A percentile compares a stretch with the other conserved stretches of the same genome.
Evolutionary conservation across 441 rosid species (phyloP).

Genomic region (Syzygium syzygioides): DNA sequence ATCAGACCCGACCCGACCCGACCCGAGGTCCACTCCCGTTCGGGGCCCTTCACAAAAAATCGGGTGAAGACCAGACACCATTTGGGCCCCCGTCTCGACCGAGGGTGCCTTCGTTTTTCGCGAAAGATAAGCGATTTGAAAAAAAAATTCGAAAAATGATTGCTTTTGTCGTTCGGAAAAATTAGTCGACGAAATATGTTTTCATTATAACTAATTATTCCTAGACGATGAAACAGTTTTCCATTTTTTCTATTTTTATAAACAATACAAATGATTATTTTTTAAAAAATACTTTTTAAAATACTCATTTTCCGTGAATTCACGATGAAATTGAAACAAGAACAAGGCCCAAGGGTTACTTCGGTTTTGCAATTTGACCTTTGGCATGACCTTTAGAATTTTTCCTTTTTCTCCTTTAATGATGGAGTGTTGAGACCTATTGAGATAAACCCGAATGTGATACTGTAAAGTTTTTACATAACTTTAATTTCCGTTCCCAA

Average conservation of each 20-base stretch:
- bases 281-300: too few species aligned
- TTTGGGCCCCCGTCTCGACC: not conserved
- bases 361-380: not conserved
- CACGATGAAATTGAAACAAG: not conserved
- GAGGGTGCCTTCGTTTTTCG: too few species aligned
- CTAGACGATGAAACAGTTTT: too few species aligned
- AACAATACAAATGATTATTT: too few species aligned
- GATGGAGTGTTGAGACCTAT: not conserved
- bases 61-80: not conserved
- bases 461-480: not conserved
- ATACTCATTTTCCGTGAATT: not conserved
- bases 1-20: not conserved
- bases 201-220: too few species aligned
- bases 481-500: not conserved
- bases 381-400: not conserved
- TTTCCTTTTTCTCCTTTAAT: not conserved
- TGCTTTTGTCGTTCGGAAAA: too few species aligned
- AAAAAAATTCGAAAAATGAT: too few species aligned
- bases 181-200: too few species aligned
- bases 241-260: too few species aligned
- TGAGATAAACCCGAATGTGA: fast-evolving
- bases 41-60: not conserved
- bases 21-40: not conserved
- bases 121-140: too few species aligned
- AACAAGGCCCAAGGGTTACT: not conserved